Evolutionary conservation across 2,329 filamentous ascomycete species (phyloP), one percentile per base, ranked within the genome.

Genomic region (Raffaelea arxii): DNA sequence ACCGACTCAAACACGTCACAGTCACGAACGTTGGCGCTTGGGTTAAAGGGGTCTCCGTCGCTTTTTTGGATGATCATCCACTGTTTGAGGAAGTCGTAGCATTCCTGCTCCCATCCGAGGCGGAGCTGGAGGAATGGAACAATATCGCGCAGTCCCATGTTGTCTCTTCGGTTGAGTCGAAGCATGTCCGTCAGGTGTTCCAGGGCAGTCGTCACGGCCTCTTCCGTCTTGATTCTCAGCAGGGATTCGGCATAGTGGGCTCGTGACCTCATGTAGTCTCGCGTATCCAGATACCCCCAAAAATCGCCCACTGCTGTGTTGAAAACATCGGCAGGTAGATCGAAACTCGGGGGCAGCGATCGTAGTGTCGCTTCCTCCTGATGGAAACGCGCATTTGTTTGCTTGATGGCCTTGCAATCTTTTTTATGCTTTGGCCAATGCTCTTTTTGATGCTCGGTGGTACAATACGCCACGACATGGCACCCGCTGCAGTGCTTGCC

Each of bases 31-130:
- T 10, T 32, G 27, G 27, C 56, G 66, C 42, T 69, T n/a, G n/a
- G n/a, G n/a, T n/a, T 59, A 44, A 68, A 68, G 36, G 59, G 19
- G 9, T 42, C 25, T 3, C 55, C 41, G n/a, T 49, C 27, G 5
- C n/a, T n/a, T n/a, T n/a, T n/a, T n/a, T 49, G 57, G 1, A 50
- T 51, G 1, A 55, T 59, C 5, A 50, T 55, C 60, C 61, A 74
- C 69, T 66, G 74, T 56, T 70, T 74, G 53, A 71, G 27, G 46
- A 72, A 72, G 51, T 70, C 65, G 52, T 71, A 72, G 55, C 59
- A 61, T 37, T 62, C 59, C 46, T 65, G 61, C 38, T 63, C 62
- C 24, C 51, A 52, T 24, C 52, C 60, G 6, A 64, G 55, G 22
- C 58, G 58, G 27, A 64, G 54, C 40, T 59, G 41, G 21, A 62